phyloP scores from a whole-genome alignment of 2,329 filamentous ascomycete genomes.

The Aphanoascus verrucosus region DNA sequence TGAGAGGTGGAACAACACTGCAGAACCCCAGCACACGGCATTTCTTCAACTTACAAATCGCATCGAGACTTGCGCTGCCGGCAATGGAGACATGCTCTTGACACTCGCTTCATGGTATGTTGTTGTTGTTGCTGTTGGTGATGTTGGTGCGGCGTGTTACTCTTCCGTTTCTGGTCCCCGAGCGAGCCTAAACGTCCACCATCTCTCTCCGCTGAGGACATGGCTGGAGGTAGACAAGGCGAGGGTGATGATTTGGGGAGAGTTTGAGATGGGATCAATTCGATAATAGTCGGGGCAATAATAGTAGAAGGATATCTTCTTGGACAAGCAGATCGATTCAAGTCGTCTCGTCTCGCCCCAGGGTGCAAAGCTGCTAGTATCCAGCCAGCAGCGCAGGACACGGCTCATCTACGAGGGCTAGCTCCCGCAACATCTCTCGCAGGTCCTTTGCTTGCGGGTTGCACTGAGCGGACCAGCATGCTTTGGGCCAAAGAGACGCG shows the following conservation, averaged over 20 bases:
- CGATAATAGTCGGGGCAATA: slow-evolving; percentile 7
- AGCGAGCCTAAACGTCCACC: slow-evolving; percentile 12
- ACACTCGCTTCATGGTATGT: slow-evolving; percentile 36
- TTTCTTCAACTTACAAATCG: slow-evolving; percentile 37
- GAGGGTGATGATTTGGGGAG: background rate
- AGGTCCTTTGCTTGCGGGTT: background rate
- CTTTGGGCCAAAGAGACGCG: background rate
- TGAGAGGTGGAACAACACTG: background rate
- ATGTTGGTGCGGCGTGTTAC: slow-evolving; percentile 13
- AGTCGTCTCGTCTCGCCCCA: too few species aligned
- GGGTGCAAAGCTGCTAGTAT: slow-evolving; percentile 3
- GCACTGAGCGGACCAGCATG: slow-evolving; percentile 8
- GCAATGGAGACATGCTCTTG: slow-evolving; percentile 40
- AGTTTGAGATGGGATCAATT: background rate
- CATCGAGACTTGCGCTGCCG: slow-evolving; percentile 42
- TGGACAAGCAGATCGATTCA: background rate
- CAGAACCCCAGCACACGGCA: background rate
- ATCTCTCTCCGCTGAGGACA: slow-evolving; percentile 12
- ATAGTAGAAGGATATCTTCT: background rate
- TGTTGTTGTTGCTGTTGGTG: slow-evolving; percentile 15
- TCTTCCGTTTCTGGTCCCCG: slow-evolving; percentile 19
- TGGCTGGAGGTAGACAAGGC: slow-evolving; percentile 5
- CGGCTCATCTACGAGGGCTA: slow-evolving; percentile 7
- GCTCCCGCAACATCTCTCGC: slow-evolving; percentile 2
- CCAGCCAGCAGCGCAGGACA: slow-evolving; percentile 9